Base-by-base conservation (phyloP, 225 moss, liverwort and hornwort genomes). In the Pseudisothecium myosuroides region DNA sequence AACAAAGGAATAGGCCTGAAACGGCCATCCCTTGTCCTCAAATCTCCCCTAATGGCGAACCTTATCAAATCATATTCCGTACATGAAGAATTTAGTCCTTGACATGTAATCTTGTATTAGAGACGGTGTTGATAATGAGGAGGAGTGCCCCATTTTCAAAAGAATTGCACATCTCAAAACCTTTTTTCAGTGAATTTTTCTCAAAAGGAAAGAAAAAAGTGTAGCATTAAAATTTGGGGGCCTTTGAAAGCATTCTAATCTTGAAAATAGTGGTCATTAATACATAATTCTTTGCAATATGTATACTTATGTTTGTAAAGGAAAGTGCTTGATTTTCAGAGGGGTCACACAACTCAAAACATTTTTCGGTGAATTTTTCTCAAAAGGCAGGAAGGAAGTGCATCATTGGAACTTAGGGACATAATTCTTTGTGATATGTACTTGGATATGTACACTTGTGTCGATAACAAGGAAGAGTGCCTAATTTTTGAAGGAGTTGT, bases 261-360 rank as follows among this genome's bases (percentile, higher is more conserved):
- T 47, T 47, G 31, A 45, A 74, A 47, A 31, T 75, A 75, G 19
- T 49, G 10, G 6, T 7, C 12, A 19, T 49, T 31, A 49, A 19
- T 31, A 75, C 4, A 20, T 49, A 19, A 75, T 19, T 43, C 13
- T 72, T 43, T 43, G 27, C 27, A 1, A 23, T 63, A 31, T 67
- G 37, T 20, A 37, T 11, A 1, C 12, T 60, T 12, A 6, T 26
- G 61, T 13, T 28, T 6, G 13, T n/a, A 68, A 13, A 0, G 23
- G 5, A 7, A 28, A n/a, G 21, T n/a, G 7, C 13, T 1, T 0
- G 0, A 68, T n/a, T n/a, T 68, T n/a, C 13, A n/a, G 39, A n/a
- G 13, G 7, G 11, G 7, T 68, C 23, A 23, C 2, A 68, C 13
- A 23, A 13, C 0, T 23, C 7, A 4, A 68, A 68, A 23, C 6